phyloP scores from a whole-genome alignment of 2,329 filamentous ascomycete genomes.

The Ophiostoma sp. region DNA sequence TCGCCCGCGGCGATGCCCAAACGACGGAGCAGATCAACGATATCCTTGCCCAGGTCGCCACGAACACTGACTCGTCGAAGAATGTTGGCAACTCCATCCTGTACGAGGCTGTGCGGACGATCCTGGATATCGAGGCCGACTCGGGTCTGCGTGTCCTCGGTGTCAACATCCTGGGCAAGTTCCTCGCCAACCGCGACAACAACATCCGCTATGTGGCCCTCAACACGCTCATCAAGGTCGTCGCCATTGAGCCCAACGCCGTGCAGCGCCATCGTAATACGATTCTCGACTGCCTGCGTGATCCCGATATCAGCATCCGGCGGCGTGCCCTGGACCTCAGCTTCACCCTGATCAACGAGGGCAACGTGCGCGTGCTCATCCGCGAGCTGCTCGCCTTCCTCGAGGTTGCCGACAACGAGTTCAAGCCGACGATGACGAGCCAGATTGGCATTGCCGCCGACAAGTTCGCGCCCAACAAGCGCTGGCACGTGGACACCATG shows the following conservation, averaged over 20 bases:
- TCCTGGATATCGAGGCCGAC: constrained; percentile 96
- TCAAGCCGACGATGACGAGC: constrained; percentile 97
- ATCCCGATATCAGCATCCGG: constrained; percentile 97
- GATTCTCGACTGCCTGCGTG: constrained; percentile 90
- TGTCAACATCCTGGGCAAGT: constrained; percentile 95
- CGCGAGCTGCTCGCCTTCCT: constrained; percentile 91
- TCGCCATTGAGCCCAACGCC: constrained; percentile 95
- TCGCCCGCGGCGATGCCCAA: constrained; percentile 80
- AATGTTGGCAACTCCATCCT: constrained; percentile 98
- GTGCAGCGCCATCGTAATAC: constrained; percentile 97
- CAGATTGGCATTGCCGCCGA: constrained; percentile 98
- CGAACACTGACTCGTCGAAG: constrained; percentile 96
- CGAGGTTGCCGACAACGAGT: constrained; percentile 96
- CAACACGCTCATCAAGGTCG: constrained; percentile 96
- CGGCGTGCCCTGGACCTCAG: constrained; percentile 93
- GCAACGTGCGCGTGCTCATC: constrained; percentile 91
- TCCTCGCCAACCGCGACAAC: constrained; percentile 97
- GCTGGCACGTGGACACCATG: constrained; percentile 99
- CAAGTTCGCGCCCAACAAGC: constrained; percentile 91
- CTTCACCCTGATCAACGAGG: constrained; percentile 96
- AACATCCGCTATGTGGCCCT: constrained; percentile 98
- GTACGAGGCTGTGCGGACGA: constrained; percentile 95
- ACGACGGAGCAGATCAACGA: constrained; percentile 98
- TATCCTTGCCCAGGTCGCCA: constrained; percentile 94
- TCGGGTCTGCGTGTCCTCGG: constrained; percentile 90